Base-by-base conservation (phyloP, 495 filamentous ascomycete genomes). In the Wilcoxina mikolae region DNA sequence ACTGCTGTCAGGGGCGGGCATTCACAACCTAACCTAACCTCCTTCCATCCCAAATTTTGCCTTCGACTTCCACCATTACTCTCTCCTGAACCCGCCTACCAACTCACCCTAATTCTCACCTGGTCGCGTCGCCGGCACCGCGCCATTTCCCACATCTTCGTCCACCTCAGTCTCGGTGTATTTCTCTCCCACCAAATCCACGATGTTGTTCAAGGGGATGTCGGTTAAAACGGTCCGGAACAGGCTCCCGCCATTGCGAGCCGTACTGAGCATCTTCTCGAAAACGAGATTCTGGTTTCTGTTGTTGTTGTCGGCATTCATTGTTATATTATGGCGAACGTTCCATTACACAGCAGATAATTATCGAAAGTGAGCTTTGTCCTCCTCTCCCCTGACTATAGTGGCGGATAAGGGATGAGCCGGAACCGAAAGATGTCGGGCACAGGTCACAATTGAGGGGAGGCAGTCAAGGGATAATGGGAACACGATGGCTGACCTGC, bases 181-280 rank as follows among this genome's bases (percentile, higher is more conserved):
- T 39, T 39, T 39, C 35, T 12, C 15, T 39, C 35, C 20, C n/a
- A 46, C 15, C 11, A 18, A 18, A 46, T 17, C 28, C 52, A 46
- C 35, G 20, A 54, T 46, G 41, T 45, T 64, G 52, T 49, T 65
- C 31, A 65, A 60, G 43, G 62, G 62, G 50, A 60, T 93, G 65
- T 91, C 76, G 68, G 95, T 90, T 85, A 95, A 94, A 74, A 84
- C 87, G 59, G 80, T 93, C 51, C 82, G 76, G 70, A 75, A 85
- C 60, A 75, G 81, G 55, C 72, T 96, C 59, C 90, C 89, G 2
- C 87, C 88, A 55, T 80, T 82, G 59, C 77, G 86, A 71, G 84
- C 85, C 35, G 69, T 98, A 68, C 76, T 82, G 68, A 73, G 83
- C 47, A 76, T 87, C 62, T 67, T 95, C 44, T 82, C 84, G 53